Base-by-base conservation (phyloP, 495 filamentous ascomycete species). In the Aspergillus funiculosus region DNA sequence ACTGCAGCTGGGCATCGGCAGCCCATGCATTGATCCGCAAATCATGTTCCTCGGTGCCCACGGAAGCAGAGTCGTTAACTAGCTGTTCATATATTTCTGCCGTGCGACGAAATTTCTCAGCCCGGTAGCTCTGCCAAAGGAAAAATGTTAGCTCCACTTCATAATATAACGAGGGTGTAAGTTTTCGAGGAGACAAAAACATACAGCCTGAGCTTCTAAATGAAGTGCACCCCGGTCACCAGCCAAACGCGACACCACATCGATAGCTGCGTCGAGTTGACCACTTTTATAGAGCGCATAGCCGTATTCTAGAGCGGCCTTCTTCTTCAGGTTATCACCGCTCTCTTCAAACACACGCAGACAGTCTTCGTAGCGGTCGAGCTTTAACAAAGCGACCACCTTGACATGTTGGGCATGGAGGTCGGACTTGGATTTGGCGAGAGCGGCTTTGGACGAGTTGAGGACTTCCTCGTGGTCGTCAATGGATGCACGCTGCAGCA, bases 241-340 rank as follows among this genome's bases (percentile, higher is more conserved):
- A 5, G 63, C 71, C 11, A 69, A 57, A n/a, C 68, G 57, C 24
- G 76, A 73, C 10, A 82, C 73, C 15, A 77, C 66, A 10, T 74
- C 60, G 6, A 70, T 74, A n/a, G 92, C 90, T 53, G 86, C 78
- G 13, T 77, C 71, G n/a, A 86, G 71, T 29, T 82, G 66, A 19
- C 89, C 89, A 8, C 78, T 75, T 60, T 94, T 96, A 68, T 97
- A 99, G 15, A 95, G 72, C 13, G 86, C 83, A 74, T 99, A 99
- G 3, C 88, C 86, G 61, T 85, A 85, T 66, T 95, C 92, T 32
- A 95, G 64, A 8, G 70, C 56, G 19, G 85, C 90, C 26, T 60
- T 62, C 37, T 81, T 69, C 59, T 84, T 84, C 45, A 95, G 62
- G 39, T 61, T 65, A 52, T 84, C 72, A 25, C 84, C 86, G 32